These are phyloP conservation scores for Quercus bicolor DNA, from an alignment of 306 rosid species.

Conservation along the genomic window DNA sequence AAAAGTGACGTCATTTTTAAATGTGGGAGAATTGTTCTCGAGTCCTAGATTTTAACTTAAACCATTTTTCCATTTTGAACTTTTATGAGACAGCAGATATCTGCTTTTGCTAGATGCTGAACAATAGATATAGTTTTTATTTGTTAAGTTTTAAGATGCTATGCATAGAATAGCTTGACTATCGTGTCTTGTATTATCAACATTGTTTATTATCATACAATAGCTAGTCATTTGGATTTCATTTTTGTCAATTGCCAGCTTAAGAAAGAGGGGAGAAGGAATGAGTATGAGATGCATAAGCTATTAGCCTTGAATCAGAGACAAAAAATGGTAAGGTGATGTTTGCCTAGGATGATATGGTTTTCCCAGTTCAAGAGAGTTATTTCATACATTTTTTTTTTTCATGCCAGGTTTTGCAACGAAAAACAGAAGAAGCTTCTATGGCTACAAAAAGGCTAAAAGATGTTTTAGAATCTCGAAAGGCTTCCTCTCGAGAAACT, in stretches of 20 bases:
- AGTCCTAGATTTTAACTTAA: neutral
- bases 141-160: neutral
- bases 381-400: slow-evolving; percentile 12
- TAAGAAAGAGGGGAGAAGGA: slow-evolving; percentile 95
- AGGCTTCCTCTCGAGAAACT: slow-evolving; percentile 68
- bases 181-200: neutral
- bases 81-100: neutral
- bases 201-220: neutral
- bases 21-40: neutral
- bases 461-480: slow-evolving; percentile 85
- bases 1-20: neutral
- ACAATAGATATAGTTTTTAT: neutral
- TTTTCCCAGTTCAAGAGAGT: slow-evolving; percentile 9
- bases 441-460: slow-evolving; percentile 89
- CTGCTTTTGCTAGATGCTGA: neutral
- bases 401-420: slow-evolving; percentile 69
- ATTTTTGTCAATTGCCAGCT: slow-evolving; percentile 58
- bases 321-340: slow-evolving; percentile 77
- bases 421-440: slow-evolving; percentile 96
- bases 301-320: slow-evolving; percentile 88
- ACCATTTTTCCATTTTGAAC: neutral
- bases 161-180: neutral
- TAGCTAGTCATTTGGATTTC: slow-evolving; percentile 5
- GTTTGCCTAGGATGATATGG: slow-evolving; percentile 10
- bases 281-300: slow-evolving; percentile 96